A percentile compares a stretch with the other conserved stretches of the same genome.
These are phyloP conservation scores for Fusarium sulawesiense DNA, from an alignment of 2,329 filamentous ascomycete genomes.

Conservation along the genomic window DNA sequence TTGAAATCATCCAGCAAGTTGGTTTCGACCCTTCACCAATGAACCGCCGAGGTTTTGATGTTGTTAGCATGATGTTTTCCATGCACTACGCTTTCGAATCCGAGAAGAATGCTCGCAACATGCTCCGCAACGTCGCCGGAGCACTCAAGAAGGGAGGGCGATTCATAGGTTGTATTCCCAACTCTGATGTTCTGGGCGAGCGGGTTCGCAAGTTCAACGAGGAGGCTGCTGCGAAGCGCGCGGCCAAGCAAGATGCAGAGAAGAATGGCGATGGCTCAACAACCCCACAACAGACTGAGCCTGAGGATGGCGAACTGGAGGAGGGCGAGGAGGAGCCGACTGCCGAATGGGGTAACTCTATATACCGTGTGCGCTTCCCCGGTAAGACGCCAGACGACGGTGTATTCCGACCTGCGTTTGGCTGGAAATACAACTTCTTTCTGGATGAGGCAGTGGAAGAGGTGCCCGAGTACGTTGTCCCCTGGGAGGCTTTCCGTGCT, in stretches of 20 bases:
- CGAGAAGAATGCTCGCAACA: conserved; percentile 87
- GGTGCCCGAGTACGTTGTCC: conserved; percentile 96
- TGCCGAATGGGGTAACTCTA: conserved; percentile 90
- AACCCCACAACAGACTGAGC: conserved; percentile 45
- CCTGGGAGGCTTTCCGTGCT: conserved; percentile 96
- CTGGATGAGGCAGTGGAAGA: conserved; percentile 96
- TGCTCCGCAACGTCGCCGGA: conserved; percentile 93
- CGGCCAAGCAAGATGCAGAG: conserved; percentile 38
- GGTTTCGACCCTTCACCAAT: conserved; percentile 84
- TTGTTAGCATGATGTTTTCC: conserved; percentile 99
- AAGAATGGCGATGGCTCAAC: conserved; percentile 36
- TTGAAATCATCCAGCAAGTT: conserved; percentile 85
- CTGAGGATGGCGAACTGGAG: conserved; percentile 62
- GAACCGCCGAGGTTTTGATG: conserved; percentile 86
- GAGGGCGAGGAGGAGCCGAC: conserved; percentile 72
- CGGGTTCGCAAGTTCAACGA: conserved; percentile 83
- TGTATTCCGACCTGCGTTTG: conserved; percentile 92
- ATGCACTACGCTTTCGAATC: conserved; percentile 99
- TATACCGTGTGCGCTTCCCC: conserved; percentile 91
- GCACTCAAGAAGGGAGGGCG: conserved; percentile 92
- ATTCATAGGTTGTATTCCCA: conserved; percentile 96
- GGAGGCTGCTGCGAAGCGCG: conserved; percentile 52
- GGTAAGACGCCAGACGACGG: conserved; percentile 85
- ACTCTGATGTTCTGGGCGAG: conserved; percentile 87
- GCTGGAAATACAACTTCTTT: conserved; percentile 98